A percentile compares a stretch with the other conserved stretches of the same genome.
These are phyloP conservation scores for Prunus fruticosa DNA, from an alignment of 306 rosid species.

Conservation along the genomic window DNA sequence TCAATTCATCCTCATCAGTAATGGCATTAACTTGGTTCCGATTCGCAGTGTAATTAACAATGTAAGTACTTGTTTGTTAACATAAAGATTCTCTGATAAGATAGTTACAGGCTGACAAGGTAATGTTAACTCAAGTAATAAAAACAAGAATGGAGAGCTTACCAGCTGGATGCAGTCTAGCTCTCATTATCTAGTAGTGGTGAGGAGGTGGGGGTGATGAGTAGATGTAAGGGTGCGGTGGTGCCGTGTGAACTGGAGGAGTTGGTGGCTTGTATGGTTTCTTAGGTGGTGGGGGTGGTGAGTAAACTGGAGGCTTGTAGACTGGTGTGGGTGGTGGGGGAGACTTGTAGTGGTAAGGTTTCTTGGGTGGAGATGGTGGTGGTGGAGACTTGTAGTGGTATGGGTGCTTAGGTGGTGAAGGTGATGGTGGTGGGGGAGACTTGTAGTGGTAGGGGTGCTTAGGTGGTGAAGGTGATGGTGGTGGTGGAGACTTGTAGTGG, in stretches of 20 bases:
- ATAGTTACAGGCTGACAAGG: background rate
- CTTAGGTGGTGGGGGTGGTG: conserved; percentile 20
- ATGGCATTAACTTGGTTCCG: background rate
- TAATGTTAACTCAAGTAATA: background rate
- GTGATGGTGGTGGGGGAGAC: conserved; percentile 40
- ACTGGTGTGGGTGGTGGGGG: conserved; percentile 24
- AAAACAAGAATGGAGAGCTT: conserved; percentile 4
- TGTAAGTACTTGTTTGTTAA: too few relatives aligned
- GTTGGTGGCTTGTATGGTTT: conserved; percentile 27
- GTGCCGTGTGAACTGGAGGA: conserved; percentile 41
- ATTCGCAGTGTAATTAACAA: too few relatives aligned
- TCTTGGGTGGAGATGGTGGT: conserved; percentile 9
- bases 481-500: conserved; percentile 29
- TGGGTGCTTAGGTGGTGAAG: conserved; percentile 16
- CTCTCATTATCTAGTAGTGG: conserved; percentile 43
- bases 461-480: conserved; percentile 17
- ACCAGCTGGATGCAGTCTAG: conserved; percentile 29
- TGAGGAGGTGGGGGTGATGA: conserved; percentile 82
- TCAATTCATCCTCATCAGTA: background rate
- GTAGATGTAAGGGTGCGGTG: conserved; percentile 41
- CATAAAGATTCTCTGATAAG: too few relatives aligned
- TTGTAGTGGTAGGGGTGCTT: conserved; percentile 4
- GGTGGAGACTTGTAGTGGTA: conserved; percentile 26
- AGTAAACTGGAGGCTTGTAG: too few relatives aligned
- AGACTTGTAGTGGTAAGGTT: conserved; percentile 18